These are phyloP conservation scores for Eutypella sp. DNA, from an alignment of 2,329 filamentous ascomycete species.

Conservation along the genomic window DNA sequence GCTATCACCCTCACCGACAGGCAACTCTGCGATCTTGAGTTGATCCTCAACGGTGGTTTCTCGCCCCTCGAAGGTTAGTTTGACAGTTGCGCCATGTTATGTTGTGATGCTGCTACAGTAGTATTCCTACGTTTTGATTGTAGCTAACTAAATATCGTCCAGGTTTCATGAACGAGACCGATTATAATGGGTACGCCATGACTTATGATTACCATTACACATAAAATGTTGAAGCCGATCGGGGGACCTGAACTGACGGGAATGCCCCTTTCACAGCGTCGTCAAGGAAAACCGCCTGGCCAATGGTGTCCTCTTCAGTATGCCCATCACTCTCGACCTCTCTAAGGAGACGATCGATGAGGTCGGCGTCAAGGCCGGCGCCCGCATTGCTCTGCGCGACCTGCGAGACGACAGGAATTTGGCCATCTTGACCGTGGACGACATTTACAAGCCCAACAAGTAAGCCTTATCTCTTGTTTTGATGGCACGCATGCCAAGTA, in stretches of 20 bases:
- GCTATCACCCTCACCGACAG: slow-evolving; percentile 83
- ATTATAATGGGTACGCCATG: slow-evolving; percentile 86
- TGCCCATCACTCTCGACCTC: slow-evolving; percentile 93
- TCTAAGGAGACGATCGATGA: slow-evolving; percentile 69
- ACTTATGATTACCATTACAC: neutral
- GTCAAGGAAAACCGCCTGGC: slow-evolving; percentile 82
- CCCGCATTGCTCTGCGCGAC: slow-evolving; percentile 83
- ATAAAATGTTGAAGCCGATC: neutral
- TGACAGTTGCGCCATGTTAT: neutral
- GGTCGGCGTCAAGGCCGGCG: slow-evolving; percentile 70
- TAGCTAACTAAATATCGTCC: slow-evolving; percentile 23
- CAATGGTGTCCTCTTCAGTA: slow-evolving; percentile 87
- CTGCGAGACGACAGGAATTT: slow-evolving; percentile 95
- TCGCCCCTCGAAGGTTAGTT: slow-evolving; percentile 88
- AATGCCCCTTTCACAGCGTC: slow-evolving; percentile 54
- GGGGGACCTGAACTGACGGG: slow-evolving; percentile 3
- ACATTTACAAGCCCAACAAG: slow-evolving; percentile 96
- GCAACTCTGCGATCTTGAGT: slow-evolving; percentile 94
- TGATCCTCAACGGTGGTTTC: slow-evolving; percentile 97
- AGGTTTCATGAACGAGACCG: slow-evolving; percentile 97
- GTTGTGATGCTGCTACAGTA: neutral
- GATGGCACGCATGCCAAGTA: slow-evolving; percentile 6
- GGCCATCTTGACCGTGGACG: slow-evolving; percentile 91
- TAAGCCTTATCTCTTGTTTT: slow-evolving; percentile 46
- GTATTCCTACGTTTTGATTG: slow-evolving; percentile 7